Evolutionary conservation across 2,329 filamentous ascomycete genomes (phyloP), one percentile per base, ranked within the genome.

Genomic region (Botrytis elliptica): DNA sequence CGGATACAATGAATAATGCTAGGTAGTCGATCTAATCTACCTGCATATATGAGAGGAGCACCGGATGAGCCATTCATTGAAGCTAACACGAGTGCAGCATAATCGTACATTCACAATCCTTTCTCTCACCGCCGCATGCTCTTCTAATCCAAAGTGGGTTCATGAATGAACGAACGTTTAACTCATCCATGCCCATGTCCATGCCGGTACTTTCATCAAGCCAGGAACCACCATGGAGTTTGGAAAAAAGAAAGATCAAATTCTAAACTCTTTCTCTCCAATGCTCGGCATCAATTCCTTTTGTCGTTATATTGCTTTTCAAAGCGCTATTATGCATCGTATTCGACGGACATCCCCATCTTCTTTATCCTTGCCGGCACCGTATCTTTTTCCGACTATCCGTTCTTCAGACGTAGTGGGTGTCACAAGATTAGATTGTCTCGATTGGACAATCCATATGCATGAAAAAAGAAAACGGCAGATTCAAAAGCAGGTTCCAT

Each of bases 401-500:
- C 40, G 42, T 33, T 36, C 29, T 46, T 33, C 42, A 44, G 8
- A 40, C 42, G 40, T 65, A 38, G 40, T 25, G 36, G 38, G 40
- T 46, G 40, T 22, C 40, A 65, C 63, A 49, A 36, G 64, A 67
- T 44, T 44, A 40, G 46, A 55, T 57, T 57, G 52, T 29, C n/a
- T 29, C 52, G 46, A 40, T 67, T 67, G 46, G 46, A 40, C 40
- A 55, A 40, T 68, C n/a, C 36, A 16, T 16, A 67, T 67, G 46
- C 46, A 67, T 55, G 46, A 52, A 67, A 38, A 46, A 55, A 36
- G n/a, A 52, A n/a, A 44, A 40, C 49, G 49, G 49, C 49, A 14
- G 49, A 55, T 55, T 55, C 25, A 14, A 67, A 67, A 67, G 46
- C 65, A 67, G 36, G 65, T 67, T 68, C 65, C 25, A 20, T 25